Evolutionary conservation across 2,329 filamentous ascomycete genomes (phyloP).

Genomic region (Rhytidhysteron rufulum): DNA sequence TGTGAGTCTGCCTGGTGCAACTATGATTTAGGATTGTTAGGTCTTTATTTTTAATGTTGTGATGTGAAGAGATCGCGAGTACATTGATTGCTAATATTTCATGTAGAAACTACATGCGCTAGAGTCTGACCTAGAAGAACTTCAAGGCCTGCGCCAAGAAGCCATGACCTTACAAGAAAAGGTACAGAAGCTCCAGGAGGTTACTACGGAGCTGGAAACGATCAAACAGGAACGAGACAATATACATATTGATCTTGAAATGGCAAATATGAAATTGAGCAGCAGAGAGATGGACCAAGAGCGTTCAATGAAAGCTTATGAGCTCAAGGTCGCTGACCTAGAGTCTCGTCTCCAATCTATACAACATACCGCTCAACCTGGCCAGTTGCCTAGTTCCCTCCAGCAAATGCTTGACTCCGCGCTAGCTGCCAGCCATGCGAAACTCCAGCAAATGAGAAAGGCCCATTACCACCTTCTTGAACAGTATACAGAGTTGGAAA

Average conservation of each 20-base stretch:
- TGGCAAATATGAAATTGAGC: constrained; percentile 56
- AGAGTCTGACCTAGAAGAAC: constrained; percentile 61
- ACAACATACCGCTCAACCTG: constrained; percentile 22
- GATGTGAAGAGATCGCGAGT: too few relatives aligned
- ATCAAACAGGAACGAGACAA: constrained; percentile 57
- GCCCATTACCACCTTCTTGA: constrained; percentile 49
- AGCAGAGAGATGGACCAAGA: constrained; percentile 50
- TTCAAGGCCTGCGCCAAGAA: constrained; percentile 40
- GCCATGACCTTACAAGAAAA: constrained; percentile 32
- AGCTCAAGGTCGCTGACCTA: constrained; percentile 46
- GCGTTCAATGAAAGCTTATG: constrained; percentile 44
- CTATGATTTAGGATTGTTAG: too few relatives aligned
- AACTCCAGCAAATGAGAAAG: constrained; percentile 49
- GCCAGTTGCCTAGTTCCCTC: constrained; percentile 36
- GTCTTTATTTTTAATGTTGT: too few relatives aligned
- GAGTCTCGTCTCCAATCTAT: constrained; percentile 31
- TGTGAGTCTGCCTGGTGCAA: too few relatives aligned
- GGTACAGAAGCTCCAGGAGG: constrained; percentile 25
- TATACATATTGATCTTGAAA: constrained; percentile 57
- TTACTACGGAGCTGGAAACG: constrained; percentile 44
- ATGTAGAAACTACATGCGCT: constrained; percentile 52
- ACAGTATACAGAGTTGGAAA: constrained; percentile 49
- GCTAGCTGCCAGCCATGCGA: constrained; percentile 44
- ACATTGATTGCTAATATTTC: constrained; percentile 43
- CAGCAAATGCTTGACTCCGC: constrained; percentile 48